phyloP scores from a whole-genome alignment of 73 alveolate species.

The Diophrys appendiculata region DNA sequence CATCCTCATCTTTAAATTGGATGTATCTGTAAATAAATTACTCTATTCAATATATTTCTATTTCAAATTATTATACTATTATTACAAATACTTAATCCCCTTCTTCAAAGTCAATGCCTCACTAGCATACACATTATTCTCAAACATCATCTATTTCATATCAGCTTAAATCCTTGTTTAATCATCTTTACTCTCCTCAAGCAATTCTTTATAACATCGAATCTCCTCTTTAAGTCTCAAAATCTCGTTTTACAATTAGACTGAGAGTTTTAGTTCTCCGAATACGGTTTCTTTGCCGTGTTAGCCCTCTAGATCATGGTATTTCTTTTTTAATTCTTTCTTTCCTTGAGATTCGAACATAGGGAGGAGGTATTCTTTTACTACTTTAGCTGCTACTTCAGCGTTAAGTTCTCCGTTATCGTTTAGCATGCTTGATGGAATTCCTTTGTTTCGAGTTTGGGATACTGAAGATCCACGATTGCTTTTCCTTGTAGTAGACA shows the following conservation, averaged over 20 bases:
- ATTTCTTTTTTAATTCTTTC: slow-evolving; percentile 20
- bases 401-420: slow-evolving; percentile 34
- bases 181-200: not conserved
- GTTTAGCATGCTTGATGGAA: not conserved
- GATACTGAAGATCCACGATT: no score
- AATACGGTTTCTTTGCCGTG: slow-evolving; percentile 5
- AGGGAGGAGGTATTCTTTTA: slow-evolving; percentile 69
- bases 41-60: no score
- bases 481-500: no score
- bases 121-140: no score
- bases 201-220: not conserved
- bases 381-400: slow-evolving; percentile 70
- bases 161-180: not conserved
- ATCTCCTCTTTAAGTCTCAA: not conserved
- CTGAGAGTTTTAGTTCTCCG: slow-evolving; percentile 24
- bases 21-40: no score
- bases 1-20: no score
- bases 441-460: not conserved
- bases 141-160: not conserved
- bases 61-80: no score
- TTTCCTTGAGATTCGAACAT: slow-evolving; percentile 56
- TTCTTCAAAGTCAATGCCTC: no score
- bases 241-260: not conserved
- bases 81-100: no score
- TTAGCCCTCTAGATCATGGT: not conserved